Evolutionary conservation across 768 basidiomycete species (phyloP).

Genomic region (Mycena crocata): DNA sequence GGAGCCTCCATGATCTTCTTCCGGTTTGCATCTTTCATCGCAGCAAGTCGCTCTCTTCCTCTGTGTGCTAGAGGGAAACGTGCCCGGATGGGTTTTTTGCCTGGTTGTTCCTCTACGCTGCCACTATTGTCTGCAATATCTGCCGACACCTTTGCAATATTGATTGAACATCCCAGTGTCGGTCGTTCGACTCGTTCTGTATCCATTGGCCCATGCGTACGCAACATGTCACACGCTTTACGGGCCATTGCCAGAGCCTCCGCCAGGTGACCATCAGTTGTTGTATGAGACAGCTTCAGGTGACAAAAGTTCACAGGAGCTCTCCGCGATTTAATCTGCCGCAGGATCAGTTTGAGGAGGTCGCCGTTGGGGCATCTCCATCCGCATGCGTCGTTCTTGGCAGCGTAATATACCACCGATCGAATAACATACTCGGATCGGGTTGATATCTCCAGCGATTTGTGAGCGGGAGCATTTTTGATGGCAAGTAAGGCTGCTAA

Average conservation of each 20-base stretch:
- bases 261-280: not conserved
- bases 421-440: conserved; percentile 8
- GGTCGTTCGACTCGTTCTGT: not conserved
- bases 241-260: not conserved
- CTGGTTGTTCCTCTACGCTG: not conserved
- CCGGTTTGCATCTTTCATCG: not conserved
- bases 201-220: not conserved
- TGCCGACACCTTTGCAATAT: not conserved
- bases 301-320: not conserved
- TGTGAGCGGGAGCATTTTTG: not conserved
- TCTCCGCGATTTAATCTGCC: not conserved
- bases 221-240: not conserved
- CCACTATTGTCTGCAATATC: not conserved
- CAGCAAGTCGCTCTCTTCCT: not conserved
- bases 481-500: not conserved
- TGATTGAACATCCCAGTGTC: not conserved
- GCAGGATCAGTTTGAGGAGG: not conserved
- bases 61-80: not conserved
- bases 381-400: not conserved
- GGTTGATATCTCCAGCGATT: not conserved
- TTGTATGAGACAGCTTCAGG: not conserved
- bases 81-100: not conserved
- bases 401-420: not conserved
- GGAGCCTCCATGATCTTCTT: not conserved
- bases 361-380: conserved; percentile 13